Conservation (phyloP, 139 green algal genomes). For the Monoraphidium neglectum region DNA sequence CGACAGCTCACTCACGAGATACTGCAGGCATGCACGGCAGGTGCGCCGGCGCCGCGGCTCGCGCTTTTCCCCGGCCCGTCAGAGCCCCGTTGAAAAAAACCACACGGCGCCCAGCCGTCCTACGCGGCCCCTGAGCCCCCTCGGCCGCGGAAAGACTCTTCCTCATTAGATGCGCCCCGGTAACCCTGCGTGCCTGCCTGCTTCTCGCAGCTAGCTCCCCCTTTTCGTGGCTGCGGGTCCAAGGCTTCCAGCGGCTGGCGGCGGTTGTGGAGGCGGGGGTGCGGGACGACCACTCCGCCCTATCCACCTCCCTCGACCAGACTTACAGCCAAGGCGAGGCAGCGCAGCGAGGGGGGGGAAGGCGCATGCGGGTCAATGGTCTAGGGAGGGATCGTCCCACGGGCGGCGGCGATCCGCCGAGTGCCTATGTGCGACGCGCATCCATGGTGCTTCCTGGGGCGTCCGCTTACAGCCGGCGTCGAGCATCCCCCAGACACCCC, state of each 20-base stretch:
- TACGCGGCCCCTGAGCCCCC: neutral
- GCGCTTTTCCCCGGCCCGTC: too few relatives aligned
- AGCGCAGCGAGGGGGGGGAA: neutral
- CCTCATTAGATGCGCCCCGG: neutral
- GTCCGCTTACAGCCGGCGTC: neutral
- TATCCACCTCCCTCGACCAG: slow-evolving; percentile 9
- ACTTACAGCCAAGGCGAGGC: slow-evolving; percentile 27
- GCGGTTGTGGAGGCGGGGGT: slow-evolving; percentile 6
- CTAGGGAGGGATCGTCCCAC: neutral
- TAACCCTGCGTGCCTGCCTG: neutral
- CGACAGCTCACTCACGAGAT: slow-evolving; percentile 29
- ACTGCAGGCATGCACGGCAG: slow-evolving; percentile 12
- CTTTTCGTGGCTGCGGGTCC: slow-evolving; percentile 17
- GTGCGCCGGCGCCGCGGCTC: neutral
- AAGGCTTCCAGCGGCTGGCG: neutral
- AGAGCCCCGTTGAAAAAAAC: too few relatives aligned
- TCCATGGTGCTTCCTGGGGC: neutral
- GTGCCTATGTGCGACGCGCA: neutral
- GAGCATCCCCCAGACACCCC: too few relatives aligned
- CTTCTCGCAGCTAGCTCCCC: slow-evolving; percentile 7
- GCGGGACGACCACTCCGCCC: neutral
- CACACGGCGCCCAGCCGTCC: too few relatives aligned
- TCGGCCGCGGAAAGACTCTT: neutral
- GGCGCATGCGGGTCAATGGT: neutral
- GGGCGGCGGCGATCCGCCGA: neutral